Evolutionary conservation across 225 moss, liverwort and hornwort species (phyloP), one percentile per base, ranked within the genome.

Genomic region (Antitrichia curtipendula): DNA sequence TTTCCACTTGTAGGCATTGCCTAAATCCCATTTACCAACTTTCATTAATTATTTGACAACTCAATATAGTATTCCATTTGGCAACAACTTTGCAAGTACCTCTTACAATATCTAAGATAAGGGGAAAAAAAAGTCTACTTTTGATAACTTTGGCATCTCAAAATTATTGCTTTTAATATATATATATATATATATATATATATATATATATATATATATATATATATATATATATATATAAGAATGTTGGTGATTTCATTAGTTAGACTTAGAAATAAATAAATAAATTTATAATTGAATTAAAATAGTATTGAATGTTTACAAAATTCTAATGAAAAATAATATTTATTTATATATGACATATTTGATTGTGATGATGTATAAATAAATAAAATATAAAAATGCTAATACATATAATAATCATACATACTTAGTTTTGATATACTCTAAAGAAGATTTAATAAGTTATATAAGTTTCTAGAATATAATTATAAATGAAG

Each of bases 1-100:
- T 71, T 71, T 45, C 0, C 2, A 40, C 8, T 6, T 52, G 0
- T 13, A 5, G 22, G 13, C 34, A 52, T 52, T 34, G 5, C 0
- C 22, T 8, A 13, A 5, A 52, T 52, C 1, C 22, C 13, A 52
- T 11, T 12, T 20, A 74, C 2, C 12, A 74, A 12, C 7, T 20
- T 8, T 12, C 12, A 13, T 75, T 17, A 75, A 32, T 8, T 50
- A 75, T 32, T 32, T 21, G 10, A 31, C 74, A 73, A 18, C 7
- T 2, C 1, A 3, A 1, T 45, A 12, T 4, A 10, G 6, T 54
- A 25, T 24, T n/a, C 3, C 0, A 54, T 15, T 53, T 38, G 10
- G 16, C n/a, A 77, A 38, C 10, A 56, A 76, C 38, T 25, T 54
- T 77, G 24, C 4, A 38, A n/a, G 3, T 6, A 6, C 4, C 10